These are phyloP conservation scores for Euphorbia schlechtendalii DNA, from an alignment of 441 rosid genomes.

Conservation along the genomic window DNA sequence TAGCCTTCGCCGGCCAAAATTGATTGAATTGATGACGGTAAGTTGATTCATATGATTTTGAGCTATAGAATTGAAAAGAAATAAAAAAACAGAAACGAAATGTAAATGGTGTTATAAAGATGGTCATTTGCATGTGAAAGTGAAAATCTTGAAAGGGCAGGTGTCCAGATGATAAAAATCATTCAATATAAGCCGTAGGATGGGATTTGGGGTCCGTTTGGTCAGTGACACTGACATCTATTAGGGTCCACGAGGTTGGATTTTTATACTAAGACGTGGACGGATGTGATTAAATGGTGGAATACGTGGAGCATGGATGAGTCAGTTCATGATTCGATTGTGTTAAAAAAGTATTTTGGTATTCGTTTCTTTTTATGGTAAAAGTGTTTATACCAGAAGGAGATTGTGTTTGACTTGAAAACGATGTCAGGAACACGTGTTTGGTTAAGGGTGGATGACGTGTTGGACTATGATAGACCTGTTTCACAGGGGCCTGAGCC, in stretches of 20 bases:
- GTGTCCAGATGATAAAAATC: conserved; percentile 7
- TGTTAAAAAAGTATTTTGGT: no score
- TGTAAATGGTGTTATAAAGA: background rate
- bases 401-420: no score
- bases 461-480: no score
- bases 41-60: conserved; percentile 16
- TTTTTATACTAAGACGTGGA: conserved; percentile 1
- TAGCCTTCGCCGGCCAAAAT: conserved; percentile 27
- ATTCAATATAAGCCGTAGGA: conserved; percentile 21
- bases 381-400: no score
- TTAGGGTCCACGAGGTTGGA: conserved; percentile 59
- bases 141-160: background rate
- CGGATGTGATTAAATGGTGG: conserved; percentile 11
- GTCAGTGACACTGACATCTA: no score
- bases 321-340: no score
- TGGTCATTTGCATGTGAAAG: conserved; percentile 12
- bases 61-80: background rate
- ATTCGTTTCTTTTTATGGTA: no score
- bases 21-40: conserved; percentile 18
- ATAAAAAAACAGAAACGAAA: background rate
- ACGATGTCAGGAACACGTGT: no score
- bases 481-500: no score
- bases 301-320: conserved; percentile 17
- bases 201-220: conserved; percentile 6
- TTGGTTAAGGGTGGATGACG: no score